Conservation (phyloP, 163 green algal genomes). For the Chlorella variabilis region DNA sequence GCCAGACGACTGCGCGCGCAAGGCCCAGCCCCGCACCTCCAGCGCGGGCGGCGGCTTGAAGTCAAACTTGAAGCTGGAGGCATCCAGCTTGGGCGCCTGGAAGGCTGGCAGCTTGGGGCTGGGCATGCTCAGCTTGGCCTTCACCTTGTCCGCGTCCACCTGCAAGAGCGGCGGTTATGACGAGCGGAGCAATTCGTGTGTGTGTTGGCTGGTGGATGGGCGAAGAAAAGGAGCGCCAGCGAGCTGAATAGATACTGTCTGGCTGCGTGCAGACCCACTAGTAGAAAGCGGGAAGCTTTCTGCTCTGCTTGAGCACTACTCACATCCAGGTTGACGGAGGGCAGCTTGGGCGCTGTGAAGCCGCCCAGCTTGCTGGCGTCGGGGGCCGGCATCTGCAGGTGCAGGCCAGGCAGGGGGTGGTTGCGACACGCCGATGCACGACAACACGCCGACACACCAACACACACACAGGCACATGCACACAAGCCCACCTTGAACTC, state of each 20-base stretch:
- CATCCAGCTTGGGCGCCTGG: neutral
- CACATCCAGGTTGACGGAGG: neutral
- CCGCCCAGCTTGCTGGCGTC: neutral
- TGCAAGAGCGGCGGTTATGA: neutral
- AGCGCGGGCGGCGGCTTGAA: constrained; percentile 32
- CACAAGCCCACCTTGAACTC: constrained; percentile 24
- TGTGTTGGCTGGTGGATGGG: no score
- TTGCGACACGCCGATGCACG: no score
- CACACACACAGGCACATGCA: no score
- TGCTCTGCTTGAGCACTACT: neutral
- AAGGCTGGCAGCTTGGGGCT: constrained; percentile 15
- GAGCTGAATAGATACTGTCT: no score
- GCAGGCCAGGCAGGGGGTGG: no score
- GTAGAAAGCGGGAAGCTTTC: no score
- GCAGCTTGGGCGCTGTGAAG: neutral
- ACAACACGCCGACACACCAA: no score
- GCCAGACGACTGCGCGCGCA: no score
- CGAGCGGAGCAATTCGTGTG: no score
- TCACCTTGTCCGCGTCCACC: constrained; percentile 1
- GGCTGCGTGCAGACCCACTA: no score
- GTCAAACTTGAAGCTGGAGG: constrained; percentile 11
- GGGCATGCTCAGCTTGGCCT: constrained; percentile 13
- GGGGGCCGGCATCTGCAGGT: neutral
- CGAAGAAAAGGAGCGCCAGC: no score
- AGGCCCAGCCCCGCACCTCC: no score